These are phyloP conservation scores for Colletotrichum higginsianum DNA, from an alignment of 2,329 filamentous ascomycete genomes.

Conservation along the genomic window DNA sequence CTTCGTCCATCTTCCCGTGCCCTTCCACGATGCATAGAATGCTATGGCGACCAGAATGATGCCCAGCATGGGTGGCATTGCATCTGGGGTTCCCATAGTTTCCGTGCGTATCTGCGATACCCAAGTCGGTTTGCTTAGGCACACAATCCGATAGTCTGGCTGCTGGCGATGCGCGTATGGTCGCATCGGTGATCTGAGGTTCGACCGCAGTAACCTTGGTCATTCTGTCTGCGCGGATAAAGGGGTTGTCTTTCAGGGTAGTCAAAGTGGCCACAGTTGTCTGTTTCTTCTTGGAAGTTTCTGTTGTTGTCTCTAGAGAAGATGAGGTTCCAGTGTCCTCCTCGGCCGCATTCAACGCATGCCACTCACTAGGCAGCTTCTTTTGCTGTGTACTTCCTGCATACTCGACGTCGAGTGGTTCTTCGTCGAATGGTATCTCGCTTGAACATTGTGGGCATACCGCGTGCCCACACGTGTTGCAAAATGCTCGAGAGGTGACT, in stretches of 20 bases:
- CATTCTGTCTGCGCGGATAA: constrained; percentile 50
- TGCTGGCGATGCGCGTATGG: constrained; percentile 43
- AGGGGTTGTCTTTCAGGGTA: constrained; percentile 51
- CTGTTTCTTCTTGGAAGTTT: constrained; percentile 25
- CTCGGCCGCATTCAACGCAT: neutral
- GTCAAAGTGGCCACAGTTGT: constrained; percentile 21
- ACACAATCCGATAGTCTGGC: constrained; percentile 51
- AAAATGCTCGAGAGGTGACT: constrained; percentile 57
- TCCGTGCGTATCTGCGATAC: constrained; percentile 42
- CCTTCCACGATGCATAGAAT: constrained; percentile 49
- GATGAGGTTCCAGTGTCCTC: neutral
- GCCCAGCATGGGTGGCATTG: constrained; percentile 45
- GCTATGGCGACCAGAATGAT: constrained; percentile 51
- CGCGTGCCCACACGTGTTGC: constrained; percentile 65
- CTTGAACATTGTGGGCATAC: constrained; percentile 64
- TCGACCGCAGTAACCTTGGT: constrained; percentile 43
- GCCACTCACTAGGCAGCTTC: neutral
- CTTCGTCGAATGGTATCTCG: constrained; percentile 49
- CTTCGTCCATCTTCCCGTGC: constrained; percentile 33
- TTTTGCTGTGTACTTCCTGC: neutral
- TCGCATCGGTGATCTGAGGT: constrained; percentile 45
- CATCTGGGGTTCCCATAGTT: constrained; percentile 50
- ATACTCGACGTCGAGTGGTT: constrained; percentile 7
- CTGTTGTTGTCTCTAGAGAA: neutral
- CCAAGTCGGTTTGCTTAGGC: constrained; percentile 41